phyloP scores from a whole-genome alignment of 495 filamentous ascomycete genomes.

The Rhizodiscina lignyota region DNA sequence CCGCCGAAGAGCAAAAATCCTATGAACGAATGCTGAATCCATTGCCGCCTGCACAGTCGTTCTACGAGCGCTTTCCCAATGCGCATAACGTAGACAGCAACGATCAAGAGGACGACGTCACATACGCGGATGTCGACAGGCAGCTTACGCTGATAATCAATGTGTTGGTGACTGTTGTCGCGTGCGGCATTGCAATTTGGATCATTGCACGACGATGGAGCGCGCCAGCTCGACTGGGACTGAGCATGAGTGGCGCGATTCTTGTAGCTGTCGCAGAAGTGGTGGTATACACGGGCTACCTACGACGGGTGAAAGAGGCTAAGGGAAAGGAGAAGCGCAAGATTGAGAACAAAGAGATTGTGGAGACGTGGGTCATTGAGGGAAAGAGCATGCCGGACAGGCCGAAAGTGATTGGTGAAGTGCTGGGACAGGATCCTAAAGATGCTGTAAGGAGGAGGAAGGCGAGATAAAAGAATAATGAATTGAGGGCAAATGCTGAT shows the following conservation, averaged over 20 bases:
- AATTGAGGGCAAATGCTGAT: too few species aligned
- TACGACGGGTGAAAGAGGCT: conserved; percentile 59
- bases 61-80: conserved; percentile 37
- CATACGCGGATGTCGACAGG: conserved; percentile 46
- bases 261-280: conserved; percentile 76
- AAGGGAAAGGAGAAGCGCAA: conserved; percentile 44
- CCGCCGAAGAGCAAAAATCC: conserved; percentile 56
- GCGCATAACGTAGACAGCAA: conserved; percentile 18
- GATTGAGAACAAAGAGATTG: conserved; percentile 47
- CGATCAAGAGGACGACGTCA: conserved; percentile 26
- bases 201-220: conserved; percentile 53
- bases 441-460: too few species aligned
- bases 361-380: conserved; percentile 54
- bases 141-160: conserved; percentile 62
- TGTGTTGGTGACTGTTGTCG: conserved; percentile 54
- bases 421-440: too few species aligned
- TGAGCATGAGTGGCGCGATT: conserved; percentile 50
- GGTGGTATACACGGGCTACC: conserved; percentile 72
- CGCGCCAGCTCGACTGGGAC: conserved; percentile 46
- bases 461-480: too few species aligned
- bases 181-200: conserved; percentile 57
- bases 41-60: conserved; percentile 34
- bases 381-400: neutral
- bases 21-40: conserved; percentile 65
- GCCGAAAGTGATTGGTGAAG: too few species aligned